phyloP scores from a whole-genome alignment of 306 rosid species.

The Vigna hirtella region DNA sequence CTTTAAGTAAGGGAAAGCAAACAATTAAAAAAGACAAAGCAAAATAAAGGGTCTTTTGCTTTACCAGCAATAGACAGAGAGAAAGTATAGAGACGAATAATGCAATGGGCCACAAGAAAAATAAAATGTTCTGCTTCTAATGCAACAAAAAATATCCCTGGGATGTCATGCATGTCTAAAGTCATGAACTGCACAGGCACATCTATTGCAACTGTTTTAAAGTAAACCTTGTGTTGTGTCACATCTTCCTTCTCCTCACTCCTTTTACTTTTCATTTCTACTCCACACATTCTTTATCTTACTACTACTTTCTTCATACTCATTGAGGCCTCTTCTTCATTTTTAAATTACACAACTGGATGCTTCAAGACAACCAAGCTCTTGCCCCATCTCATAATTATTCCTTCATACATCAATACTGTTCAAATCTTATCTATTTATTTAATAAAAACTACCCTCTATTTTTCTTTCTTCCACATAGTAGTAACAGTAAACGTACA shows the following conservation, averaged over 20 bases:
- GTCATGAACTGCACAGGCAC: constrained; percentile 52
- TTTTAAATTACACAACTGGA: constrained; percentile 9
- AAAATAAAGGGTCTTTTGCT: constrained; percentile 55
- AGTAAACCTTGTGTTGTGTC: constrained; percentile 47
- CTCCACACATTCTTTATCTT: constrained; percentile 36
- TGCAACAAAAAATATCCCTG: constrained; percentile 58
- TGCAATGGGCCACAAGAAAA: constrained; percentile 55
- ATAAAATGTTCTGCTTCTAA: constrained; percentile 60
- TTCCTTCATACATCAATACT: neutral
- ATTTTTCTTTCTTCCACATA: neutral
- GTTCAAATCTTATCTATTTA: neutral
- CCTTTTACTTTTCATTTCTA: constrained; percentile 44
- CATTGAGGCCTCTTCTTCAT: neutral
- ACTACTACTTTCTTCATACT: constrained; percentile 29
- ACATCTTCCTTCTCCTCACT: constrained; percentile 43
- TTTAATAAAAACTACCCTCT: neutral
- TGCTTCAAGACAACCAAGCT: constrained; percentile 27
- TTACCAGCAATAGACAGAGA: constrained; percentile 55
- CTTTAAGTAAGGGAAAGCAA: constrained; percentile 40
- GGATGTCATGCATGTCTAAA: constrained; percentile 56
- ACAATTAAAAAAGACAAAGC: constrained; percentile 23
- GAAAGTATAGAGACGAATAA: constrained; percentile 53
- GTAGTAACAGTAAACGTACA: neutral
- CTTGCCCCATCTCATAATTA: constrained; percentile 18
- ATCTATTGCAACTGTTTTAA: constrained; percentile 55